These are phyloP conservation scores for Cnidoscolus chayamansa DNA, from an alignment of 441 rosid genomes.

Conservation along the genomic window DNA sequence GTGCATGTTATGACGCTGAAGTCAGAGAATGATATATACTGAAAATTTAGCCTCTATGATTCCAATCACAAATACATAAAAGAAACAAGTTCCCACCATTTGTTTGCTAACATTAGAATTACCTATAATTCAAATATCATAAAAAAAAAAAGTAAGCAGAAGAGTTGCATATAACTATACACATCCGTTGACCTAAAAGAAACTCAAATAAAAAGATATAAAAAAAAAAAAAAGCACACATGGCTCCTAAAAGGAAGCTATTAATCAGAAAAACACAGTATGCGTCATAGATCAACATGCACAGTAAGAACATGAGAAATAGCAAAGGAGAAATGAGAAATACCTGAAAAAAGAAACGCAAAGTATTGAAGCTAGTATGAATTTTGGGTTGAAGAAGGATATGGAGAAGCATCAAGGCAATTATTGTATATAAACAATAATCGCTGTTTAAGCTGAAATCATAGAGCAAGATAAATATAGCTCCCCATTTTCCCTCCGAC, in stretches of 20 bases:
- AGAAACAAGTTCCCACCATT: background rate
- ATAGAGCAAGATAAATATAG: background rate
- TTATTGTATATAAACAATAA: background rate
- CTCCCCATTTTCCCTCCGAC: constrained; percentile 11
- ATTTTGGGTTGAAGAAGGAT: constrained; percentile 2
- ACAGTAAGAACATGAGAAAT: background rate
- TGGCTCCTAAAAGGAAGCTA: background rate
- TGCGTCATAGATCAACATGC: constrained; percentile 12
- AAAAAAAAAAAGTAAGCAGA: background rate
- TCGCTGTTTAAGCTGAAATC: constrained; percentile 9
- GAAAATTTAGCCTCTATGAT: background rate
- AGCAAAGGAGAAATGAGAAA: background rate
- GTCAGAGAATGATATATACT: background rate
- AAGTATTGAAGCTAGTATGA: background rate
- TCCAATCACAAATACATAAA: background rate
- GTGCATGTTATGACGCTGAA: background rate
- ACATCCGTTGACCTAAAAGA: background rate
- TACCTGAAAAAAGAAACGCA: constrained; percentile 18
- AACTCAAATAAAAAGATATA: background rate
- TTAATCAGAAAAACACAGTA: background rate
- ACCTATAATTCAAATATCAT: background rate
- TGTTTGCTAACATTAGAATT: background rate
- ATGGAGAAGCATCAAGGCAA: constrained; percentile 16
- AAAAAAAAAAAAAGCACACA: background rate
- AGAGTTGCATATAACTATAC: background rate